These are phyloP conservation scores for Byssochlamys sp. DNA, from an alignment of 2,329 filamentous ascomycete species.

Conservation along the genomic window DNA sequence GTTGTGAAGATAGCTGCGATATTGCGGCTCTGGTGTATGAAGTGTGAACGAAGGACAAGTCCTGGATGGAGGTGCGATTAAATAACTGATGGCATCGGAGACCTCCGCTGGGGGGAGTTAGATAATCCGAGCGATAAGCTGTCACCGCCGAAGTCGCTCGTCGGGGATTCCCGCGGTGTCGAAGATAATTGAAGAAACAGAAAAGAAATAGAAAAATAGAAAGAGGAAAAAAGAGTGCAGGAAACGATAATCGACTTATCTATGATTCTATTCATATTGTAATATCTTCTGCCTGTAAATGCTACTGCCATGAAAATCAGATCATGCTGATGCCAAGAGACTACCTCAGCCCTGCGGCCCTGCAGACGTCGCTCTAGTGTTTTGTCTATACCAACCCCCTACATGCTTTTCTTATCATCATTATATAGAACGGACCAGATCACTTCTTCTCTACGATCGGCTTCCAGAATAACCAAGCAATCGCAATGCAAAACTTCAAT, in stretches of 20 bases:
- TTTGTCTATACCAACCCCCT: background rate
- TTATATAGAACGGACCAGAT: background rate
- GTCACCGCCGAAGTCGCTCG: background rate
- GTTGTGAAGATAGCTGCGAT: too few species aligned
- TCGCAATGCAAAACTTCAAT: slow-evolving; percentile 28
- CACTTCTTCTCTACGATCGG: background rate
- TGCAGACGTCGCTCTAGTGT: background rate
- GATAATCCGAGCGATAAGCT: background rate
- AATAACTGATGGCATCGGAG: background rate
- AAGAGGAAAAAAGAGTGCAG: background rate
- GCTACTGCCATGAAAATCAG: background rate
- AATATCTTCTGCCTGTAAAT: background rate
- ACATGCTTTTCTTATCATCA: background rate
- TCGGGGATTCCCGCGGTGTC: background rate
- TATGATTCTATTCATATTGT: background rate
- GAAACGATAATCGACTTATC: background rate
- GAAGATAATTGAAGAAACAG: too few species aligned
- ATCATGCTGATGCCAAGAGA: background rate
- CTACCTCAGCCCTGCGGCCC: background rate
- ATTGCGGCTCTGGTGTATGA: background rate
- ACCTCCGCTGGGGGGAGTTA: background rate
- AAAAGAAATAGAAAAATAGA: background rate
- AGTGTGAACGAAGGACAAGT: background rate
- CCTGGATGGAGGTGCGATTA: background rate
- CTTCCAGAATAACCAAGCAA: slow-evolving; percentile 32